Evolutionary conservation across 257 asterid species (phyloP), one percentile per base, ranked within the genome.

Genomic region (Ligustrum vulgare): DNA sequence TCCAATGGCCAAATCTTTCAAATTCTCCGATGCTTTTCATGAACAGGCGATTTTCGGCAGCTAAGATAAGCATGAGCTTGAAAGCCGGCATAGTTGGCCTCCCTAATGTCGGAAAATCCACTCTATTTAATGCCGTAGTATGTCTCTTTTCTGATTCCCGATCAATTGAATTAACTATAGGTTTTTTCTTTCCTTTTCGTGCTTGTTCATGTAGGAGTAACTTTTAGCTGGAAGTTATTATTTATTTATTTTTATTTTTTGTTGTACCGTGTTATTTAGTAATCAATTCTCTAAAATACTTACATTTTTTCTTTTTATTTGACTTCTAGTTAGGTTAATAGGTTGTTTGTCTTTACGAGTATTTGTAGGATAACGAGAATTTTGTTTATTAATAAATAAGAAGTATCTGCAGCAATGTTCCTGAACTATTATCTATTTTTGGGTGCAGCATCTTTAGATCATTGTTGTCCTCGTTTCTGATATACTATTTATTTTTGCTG

Each of bases 41-140:
- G 34, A 86, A 84, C 75, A 87, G 96, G 75, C 87, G 86, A 25
- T 89, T 84, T 72, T 81, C 97, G 2, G 87, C 89, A 6, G 82
- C 91, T 6, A 92, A 86, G 88, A 85, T 94, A 74, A 88, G 87
- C 89, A 92, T 94, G 99, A 94, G 96, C 80, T 76, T 94, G 80
- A 82, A 83, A 80, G 98, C 99, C 74, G 98, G 99, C 83, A 94
- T 94, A 74, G 99, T 94, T 37, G 98, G 99, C 49, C 98, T 94
- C 70, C 98, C 98, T 71, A 94, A 94, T 81, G 98, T 94, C 75
- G 98, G 98, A 35, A 94, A 94, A 81, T 92, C 98, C 71, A 94
- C 99, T 72, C 93, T 94, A 47, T 94, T 94, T 88, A 94, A 94
- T 84, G 97, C 99, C 81, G 98, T 94, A 8, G 99, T 94, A 89